Conservation (phyloP, 257 asterid species). For the Penstemon davidsonii region DNA sequence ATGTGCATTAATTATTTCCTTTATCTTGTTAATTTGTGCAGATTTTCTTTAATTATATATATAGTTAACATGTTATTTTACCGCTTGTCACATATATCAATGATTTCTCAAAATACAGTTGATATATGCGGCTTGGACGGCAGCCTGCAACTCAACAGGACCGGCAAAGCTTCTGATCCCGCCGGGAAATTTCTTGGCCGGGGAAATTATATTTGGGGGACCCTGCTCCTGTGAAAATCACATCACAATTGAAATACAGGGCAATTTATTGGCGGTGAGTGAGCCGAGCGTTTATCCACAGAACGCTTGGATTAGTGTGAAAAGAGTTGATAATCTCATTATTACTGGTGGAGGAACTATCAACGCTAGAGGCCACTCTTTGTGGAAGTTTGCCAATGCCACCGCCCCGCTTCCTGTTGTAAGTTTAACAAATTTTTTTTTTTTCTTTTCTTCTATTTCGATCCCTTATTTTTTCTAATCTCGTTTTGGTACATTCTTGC, state of each 20-base stretch:
- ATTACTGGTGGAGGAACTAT: conserved; percentile 68
- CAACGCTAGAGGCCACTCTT: conserved; percentile 45
- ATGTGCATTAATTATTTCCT: too few relatives aligned
- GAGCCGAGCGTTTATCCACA: conserved; percentile 49
- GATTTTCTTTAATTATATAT: too few relatives aligned
- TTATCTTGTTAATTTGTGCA: too few relatives aligned
- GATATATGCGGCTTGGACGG: conserved; percentile 48
- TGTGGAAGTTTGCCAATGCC: conserved; percentile 39
- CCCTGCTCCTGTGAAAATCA: conserved; percentile 49
- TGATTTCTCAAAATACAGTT: not conserved
- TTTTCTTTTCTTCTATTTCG: not conserved
- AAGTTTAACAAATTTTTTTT: conserved; percentile 23
- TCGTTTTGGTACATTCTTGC: not conserved
- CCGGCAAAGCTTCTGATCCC: conserved; percentile 61
- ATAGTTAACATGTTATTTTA: too few relatives aligned
- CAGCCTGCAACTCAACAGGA: conserved; percentile 51
- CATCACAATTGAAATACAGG: conserved; percentile 55
- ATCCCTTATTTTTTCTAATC: too few relatives aligned
- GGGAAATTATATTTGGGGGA: conserved; percentile 54
- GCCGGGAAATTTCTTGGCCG: conserved; percentile 38
- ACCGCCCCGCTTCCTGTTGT: conserved; percentile 45
- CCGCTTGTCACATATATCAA: too few relatives aligned
- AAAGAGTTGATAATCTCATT: conserved; percentile 35
- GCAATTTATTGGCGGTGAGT: conserved; percentile 39
- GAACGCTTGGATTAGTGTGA: conserved; percentile 47